Percentiles rank a stretch among this genome's conserved stretches.
Conservation (phyloP, 805 yeast species). For the Barnettozyma salicaria region DNA sequence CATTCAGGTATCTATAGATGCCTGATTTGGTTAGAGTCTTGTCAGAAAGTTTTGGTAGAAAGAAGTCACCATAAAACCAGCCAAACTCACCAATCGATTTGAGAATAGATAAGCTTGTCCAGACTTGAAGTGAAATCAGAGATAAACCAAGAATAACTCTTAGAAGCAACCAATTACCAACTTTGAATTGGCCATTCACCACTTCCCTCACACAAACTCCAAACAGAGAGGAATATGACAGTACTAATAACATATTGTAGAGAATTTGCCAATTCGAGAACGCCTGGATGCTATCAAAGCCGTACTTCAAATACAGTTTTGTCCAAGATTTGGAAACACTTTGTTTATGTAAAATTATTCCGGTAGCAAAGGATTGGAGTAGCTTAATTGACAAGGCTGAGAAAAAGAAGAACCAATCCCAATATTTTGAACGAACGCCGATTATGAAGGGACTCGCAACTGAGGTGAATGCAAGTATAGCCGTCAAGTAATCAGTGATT, state of each 20-base stretch:
- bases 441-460: slow-evolving; percentile 36
- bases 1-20: slow-evolving; percentile 72
- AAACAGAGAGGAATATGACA: slow-evolving; percentile 51
- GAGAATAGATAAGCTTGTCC: slow-evolving; percentile 65
- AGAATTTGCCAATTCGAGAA: slow-evolving; percentile 68
- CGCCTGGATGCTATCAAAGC: slow-evolving; percentile 57
- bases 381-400: slow-evolving; percentile 40
- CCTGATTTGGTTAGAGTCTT: slow-evolving; percentile 66
- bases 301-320: slow-evolving; percentile 55
- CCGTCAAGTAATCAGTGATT: slow-evolving; percentile 53
- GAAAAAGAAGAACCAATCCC: slow-evolving; percentile 26
- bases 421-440: slow-evolving; percentile 25
- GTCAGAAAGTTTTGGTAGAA: slow-evolving; percentile 48
- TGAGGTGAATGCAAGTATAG: slow-evolving; percentile 36
- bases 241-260: slow-evolving; percentile 45
- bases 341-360: slow-evolving; percentile 50
- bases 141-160: slow-evolving; percentile 54
- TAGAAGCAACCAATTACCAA: slow-evolving; percentile 40
- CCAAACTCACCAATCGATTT: slow-evolving; percentile 76
- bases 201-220: slow-evolving; percentile 32
- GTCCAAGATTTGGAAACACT: slow-evolving; percentile 59
- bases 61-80: slow-evolving; percentile 89
- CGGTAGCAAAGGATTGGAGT: slow-evolving; percentile 44
- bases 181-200: slow-evolving; percentile 23
- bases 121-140: slow-evolving; percentile 52